A percentile compares a stretch with the other conserved stretches of the same genome.
Conservation (phyloP, 176 grass and related monocot genomes). For the Aegilops speltoides region DNA sequence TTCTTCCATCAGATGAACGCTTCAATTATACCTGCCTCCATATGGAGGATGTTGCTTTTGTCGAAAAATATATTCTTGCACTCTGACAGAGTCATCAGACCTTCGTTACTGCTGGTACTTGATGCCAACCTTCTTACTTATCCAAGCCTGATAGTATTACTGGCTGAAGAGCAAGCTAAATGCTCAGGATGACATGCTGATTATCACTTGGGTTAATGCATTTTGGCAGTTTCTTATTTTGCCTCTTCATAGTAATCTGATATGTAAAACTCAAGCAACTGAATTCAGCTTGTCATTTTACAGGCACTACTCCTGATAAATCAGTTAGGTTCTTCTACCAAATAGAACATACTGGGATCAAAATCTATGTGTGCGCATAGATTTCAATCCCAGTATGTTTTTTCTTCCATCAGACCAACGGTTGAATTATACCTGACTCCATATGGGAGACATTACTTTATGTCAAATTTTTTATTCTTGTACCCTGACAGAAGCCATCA, state of each 20-base stretch:
- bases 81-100: slow-evolving; percentile 38
- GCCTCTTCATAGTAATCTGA: background rate
- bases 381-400: slow-evolving; percentile 10
- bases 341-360: too few relatives aligned
- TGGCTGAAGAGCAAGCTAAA: background rate
- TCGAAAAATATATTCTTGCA: slow-evolving; percentile 34
- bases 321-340: background rate
- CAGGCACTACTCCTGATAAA: slow-evolving; percentile 1
- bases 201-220: background rate
- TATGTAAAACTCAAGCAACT: background rate
- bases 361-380: background rate
- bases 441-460: slow-evolving; percentile 8
- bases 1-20: slow-evolving; percentile 16
- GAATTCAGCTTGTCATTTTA: background rate
- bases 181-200: background rate
- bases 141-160: background rate
- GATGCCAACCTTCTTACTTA: slow-evolving; percentile 24
- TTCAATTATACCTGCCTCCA: slow-evolving; percentile 24
- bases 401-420: slow-evolving; percentile 19
- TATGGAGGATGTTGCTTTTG: slow-evolving; percentile 11
- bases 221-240: slow-evolving; percentile 11
- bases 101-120: slow-evolving; percentile 12
- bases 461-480: slow-evolving; percentile 19
- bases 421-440: slow-evolving; percentile 28
- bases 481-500: slow-evolving; percentile 32